phyloP scores from a whole-genome alignment of 139 green algal genomes.

The Zygnema cylindricum region DNA sequence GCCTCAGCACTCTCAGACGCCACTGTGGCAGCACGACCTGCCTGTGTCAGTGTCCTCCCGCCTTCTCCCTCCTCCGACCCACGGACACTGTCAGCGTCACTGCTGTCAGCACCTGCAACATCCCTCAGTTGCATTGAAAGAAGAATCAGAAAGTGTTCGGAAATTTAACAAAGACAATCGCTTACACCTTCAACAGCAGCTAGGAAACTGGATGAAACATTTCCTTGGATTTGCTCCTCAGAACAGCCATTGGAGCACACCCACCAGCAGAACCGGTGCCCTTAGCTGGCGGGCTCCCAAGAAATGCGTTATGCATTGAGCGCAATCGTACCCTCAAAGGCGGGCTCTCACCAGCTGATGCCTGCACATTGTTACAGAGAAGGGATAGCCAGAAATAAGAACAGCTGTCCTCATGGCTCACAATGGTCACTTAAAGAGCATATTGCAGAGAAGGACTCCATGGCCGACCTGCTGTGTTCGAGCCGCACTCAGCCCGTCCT shows the following conservation, averaged over 20 bases:
- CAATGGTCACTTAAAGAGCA: too few species aligned
- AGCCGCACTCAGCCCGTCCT: constrained; percentile 1
- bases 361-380: too few species aligned
- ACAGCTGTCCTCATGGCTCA: too few species aligned
- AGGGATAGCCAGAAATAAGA: too few species aligned
- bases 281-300: not conserved
- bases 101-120: not conserved
- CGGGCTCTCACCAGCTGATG: not conserved
- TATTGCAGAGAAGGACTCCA: too few species aligned
- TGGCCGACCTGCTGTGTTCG: not conserved
- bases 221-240: too few species aligned
- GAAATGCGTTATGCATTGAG: not conserved
- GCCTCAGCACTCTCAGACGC: not conserved
- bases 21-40: not conserved
- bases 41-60: not conserved
- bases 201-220: too few species aligned
- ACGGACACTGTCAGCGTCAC: not conserved
- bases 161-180: too few species aligned
- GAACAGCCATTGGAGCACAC: too few species aligned
- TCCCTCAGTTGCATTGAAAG: not conserved
- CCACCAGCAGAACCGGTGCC: too few species aligned
- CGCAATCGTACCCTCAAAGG: not conserved
- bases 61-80: not conserved
- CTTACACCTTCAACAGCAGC: too few species aligned
- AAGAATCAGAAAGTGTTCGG: too few species aligned